Evolutionary conservation across 1,139 yeast species (phyloP), one percentile per base, ranked within the genome.

Genomic region (Lodderomyces margitis): DNA sequence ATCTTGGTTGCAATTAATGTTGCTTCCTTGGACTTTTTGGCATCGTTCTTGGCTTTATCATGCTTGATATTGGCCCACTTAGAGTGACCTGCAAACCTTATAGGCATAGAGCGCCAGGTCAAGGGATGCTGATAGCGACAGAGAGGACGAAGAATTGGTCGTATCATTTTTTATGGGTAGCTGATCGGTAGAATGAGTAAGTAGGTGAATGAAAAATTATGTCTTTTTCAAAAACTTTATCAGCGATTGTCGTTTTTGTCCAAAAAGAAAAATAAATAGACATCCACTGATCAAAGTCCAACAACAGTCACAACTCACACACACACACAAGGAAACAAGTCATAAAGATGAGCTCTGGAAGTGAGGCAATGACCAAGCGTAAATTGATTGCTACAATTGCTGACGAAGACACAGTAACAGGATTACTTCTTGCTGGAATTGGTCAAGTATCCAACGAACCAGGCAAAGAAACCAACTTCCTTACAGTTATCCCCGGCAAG

Each of bases 361-460:
- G 49, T 36, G 74, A 69, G 46, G 65, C 75, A 40, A 70, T 70
- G 74, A 67, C 79, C 47, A 83, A 87, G 57, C 82, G 98, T 56
- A 76, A 84, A 36, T 74, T 88, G 53, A 71, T 91, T 45, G 98
- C 97, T 10, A 94, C 91, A 40, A 88, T 91, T 58, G 98, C 97
- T 20, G 98, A 91, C 59, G 98, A 91, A 67, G 98, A 92, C 59
- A 85, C 98, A 16, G 91, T 92, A 46, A 94, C 98, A 2, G 99
- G 99, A 4, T 79, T 94, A 72, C 73, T 92, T 37, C 76, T 92
- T 47, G 98, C 99, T 1, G 99, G 99, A 30, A 83, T 88, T 46
- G 99, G 99, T 21, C 95, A 92, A 61, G 83, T 89, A 21, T 70
- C 84, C 49, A 73, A 75, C 48, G 78, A 76, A 47, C 66, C 73